Evolutionary conservation across 2,329 filamentous ascomycete genomes (phyloP), one percentile per base, ranked within the genome.

Genomic region (Tympanopsis confertula): DNA sequence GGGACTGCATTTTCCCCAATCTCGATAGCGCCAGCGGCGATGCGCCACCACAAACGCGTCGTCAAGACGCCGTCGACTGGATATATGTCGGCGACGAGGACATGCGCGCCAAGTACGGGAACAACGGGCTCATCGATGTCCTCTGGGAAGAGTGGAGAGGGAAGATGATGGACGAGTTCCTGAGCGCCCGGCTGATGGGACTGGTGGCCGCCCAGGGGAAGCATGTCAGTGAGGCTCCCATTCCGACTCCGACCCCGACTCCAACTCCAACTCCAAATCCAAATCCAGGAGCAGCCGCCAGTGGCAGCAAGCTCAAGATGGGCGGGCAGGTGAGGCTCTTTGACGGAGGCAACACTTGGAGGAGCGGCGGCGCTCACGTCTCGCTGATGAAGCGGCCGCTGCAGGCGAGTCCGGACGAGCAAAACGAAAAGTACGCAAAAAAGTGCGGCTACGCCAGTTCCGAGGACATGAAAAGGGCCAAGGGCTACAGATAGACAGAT

Each of bases 1-100:
- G 89, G 89, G 86, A 96, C 60, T 96, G 89, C 59, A 69, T 93
- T 22, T 98, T 95, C 57, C 86, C 86, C 0, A 61, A 62, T 33
- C 51, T 66, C 41, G 57, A 60, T 19, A 51, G 57, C 30, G 46
- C 49, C 12, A 46, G 55, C 37, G 49, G 53, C 13, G 57, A 60
- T 35, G 52, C 55, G 1, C 57, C 63, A 35, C 47, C 52, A 45
- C 52, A 63, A 47, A 58, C 61, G 20, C 53, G 54, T 37, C 57
- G 67, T 19, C 60, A 66, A 29, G 79, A 91, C 54, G 67, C 70
- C 0, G 54, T 95, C 39, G 55, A 78, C 14, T 98, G 91, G 89
- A 57, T 87, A 0, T 84, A 87, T 56, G 69, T 83, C 2, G 84
- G 83, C 32, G 83, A 89, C 44, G 72, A 78, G 28, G 55, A 56